Base-by-base conservation (phyloP, 1,284 basidiomycete genomes). In the Melanopsichium pennsylvanicum region DNA sequence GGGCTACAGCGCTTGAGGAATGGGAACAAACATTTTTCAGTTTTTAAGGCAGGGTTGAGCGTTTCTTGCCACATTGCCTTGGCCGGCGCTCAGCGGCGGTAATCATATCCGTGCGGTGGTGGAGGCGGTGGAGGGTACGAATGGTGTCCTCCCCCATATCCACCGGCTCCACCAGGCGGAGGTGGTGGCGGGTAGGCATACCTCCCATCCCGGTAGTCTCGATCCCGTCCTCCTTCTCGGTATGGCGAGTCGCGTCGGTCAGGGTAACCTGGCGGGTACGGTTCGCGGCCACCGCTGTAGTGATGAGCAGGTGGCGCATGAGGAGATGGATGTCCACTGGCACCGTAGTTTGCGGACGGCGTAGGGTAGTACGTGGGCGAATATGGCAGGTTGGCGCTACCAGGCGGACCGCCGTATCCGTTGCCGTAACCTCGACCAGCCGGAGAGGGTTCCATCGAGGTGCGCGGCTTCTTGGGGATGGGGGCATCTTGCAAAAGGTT, bases 391-490 rank as follows among this genome's bases (percentile, higher is more conserved):
- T 51, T 56, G 45, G 40, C 46, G 40, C 56, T 42, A 33, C 23
- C 19, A 11, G 47, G 39, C 31, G 51, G 47, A 10, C 54, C 57
- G 10, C 57, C 41, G 38, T 68, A 61, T 0, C 64, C 64, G 13
- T 68, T 68, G 36, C 54, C 52, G 31, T 68, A 60, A 16, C 56
- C 39, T 16, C 48, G 21, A 16, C 63, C 44, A 8, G 51, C 43
- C n/a, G 31, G 46, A 5, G 50, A 56, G 0, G 57, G 57, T 29
- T 67, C 58, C 54, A 68, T 61, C 40, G 67, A 70, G 5, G 67
- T 64, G 34, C 67, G 67, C 15, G 67, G 56, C 51, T 70, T 70
- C 48, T 70, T 70, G n/a, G 67, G 67, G 47, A 70, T 70, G 31
- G 67, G 67, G 7, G 60, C 67, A 29, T 70, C 60, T 31, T 59